Evolutionary conservation across 2,329 filamentous ascomycete genomes (phyloP).

Genomic region (Ophiosphaerella narmari): DNA sequence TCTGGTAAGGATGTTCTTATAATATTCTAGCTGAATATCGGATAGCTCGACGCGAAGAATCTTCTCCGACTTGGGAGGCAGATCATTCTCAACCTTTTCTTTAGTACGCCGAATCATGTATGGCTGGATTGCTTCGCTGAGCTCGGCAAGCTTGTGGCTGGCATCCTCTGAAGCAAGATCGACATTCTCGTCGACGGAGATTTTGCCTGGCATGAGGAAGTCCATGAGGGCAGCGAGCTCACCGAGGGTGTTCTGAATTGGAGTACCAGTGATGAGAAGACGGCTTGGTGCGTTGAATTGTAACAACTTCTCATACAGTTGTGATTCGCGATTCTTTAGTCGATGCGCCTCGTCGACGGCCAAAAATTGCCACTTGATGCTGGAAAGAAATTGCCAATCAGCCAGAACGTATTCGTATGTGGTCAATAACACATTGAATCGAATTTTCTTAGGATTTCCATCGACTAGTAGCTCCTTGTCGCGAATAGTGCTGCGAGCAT

Average conservation of each 20-base stretch:
- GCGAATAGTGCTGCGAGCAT: conserved; percentile 82
- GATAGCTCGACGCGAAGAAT: conserved; percentile 97
- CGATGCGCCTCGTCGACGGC: conserved; percentile 96
- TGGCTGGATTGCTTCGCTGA: conserved; percentile 86
- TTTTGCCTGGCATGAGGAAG: conserved; percentile 93
- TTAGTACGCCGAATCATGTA: conserved; percentile 96
- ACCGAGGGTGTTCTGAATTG: conserved; percentile 94
- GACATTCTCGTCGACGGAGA: conserved; percentile 88
- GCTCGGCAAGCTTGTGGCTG: conserved; percentile 81
- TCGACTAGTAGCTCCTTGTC: conserved; percentile 89
- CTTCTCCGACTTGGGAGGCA: conserved; percentile 97
- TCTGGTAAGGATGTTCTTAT: conserved; percentile 96
- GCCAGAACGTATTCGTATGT: conserved; percentile 95
- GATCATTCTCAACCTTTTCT: conserved; percentile 93
- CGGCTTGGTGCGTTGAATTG: conserved; percentile 88
- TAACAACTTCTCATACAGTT: conserved; percentile 83
- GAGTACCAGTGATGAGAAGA: conserved; percentile 93
- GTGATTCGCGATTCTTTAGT: conserved; percentile 93
- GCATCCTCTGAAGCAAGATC: conserved; percentile 81
- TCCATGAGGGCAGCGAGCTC: conserved; percentile 92
- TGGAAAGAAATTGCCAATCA: conserved; percentile 81
- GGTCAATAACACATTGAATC: conserved; percentile 97
- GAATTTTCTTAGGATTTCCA: conserved; percentile 83
- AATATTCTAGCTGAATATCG: conserved; percentile 95
- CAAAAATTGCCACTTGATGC: conserved; percentile 97